phyloP scores from a whole-genome alignment of 2,329 filamentous ascomycete species.

The Trichoderma pleuroti region DNA sequence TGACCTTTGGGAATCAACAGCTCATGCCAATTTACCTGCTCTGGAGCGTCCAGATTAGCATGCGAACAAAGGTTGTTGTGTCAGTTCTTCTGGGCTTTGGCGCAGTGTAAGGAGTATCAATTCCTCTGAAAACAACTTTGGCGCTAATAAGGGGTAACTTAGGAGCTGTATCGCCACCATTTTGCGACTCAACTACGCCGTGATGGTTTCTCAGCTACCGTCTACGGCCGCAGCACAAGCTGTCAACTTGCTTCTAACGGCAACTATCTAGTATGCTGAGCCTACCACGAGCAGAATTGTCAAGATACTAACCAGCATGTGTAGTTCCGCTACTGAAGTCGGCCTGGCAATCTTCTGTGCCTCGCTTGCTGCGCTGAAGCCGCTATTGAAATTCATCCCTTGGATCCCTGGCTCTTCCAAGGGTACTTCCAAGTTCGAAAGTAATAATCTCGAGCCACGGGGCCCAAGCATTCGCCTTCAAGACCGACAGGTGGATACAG shows the following conservation, averaged over 20 bases:
- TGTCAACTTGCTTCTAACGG: neutral
- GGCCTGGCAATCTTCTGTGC: constrained; percentile 4
- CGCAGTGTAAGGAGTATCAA: neutral
- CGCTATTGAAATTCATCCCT: neutral
- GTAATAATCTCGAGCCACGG: neutral
- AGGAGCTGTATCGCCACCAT: constrained; percentile 9
- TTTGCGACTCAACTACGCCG: neutral
- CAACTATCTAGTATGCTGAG: neutral
- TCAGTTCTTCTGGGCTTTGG: neutral
- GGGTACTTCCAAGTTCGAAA: neutral
- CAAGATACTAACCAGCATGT: neutral
- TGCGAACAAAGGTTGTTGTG: neutral
- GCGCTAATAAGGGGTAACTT: neutral
- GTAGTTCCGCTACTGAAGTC: neutral
- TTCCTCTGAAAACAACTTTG: neutral
- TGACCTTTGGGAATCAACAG: neutral
- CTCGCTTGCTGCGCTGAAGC: neutral
- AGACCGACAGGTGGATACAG: neutral
- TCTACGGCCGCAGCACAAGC: neutral
- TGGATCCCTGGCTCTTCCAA: constrained; percentile 3
- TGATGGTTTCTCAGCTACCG: neutral
- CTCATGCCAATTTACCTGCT: neutral
- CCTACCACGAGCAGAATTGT: too few relatives aligned
- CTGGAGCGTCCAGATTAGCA: constrained; percentile 5
- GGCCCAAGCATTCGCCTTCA: constrained; percentile 8